These are phyloP conservation scores for Lactarius vividus DNA, from an alignment of 768 basidiomycete genomes.

Conservation along the genomic window DNA sequence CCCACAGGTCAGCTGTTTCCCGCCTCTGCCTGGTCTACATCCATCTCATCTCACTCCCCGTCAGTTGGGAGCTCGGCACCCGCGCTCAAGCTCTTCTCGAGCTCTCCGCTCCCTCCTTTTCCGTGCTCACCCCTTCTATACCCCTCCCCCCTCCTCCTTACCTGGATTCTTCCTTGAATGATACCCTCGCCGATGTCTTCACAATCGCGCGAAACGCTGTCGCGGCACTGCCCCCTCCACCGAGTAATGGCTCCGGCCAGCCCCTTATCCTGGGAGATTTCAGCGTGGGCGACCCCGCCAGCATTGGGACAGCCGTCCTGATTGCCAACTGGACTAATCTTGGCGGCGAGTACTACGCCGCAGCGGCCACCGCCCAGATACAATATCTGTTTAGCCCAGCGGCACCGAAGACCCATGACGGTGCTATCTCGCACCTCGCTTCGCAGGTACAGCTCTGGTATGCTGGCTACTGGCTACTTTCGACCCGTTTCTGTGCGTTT, in stretches of 20 bases:
- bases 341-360: constrained; percentile 53
- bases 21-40: neutral
- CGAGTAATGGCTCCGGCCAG: constrained; percentile 45
- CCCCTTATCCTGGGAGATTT: constrained; percentile 55
- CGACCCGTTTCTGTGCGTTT: neutral
- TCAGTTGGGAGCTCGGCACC: constrained; percentile 55
- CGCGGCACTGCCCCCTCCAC: constrained; percentile 43
- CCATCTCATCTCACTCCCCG: neutral
- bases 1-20: constrained; percentile 37
- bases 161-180: constrained; percentile 28
- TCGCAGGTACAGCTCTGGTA: constrained; percentile 65
- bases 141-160: constrained; percentile 33
- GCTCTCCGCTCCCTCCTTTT: constrained; percentile 43
- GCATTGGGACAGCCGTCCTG: constrained; percentile 67
- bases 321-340: constrained; percentile 52
- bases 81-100: constrained; percentile 53
- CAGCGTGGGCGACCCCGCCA: constrained; percentile 76
- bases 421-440: constrained; percentile 77
- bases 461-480: neutral
- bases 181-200: constrained; percentile 52
- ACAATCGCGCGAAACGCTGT: constrained; percentile 52
- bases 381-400: constrained; percentile 50
- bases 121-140: constrained; percentile 40
- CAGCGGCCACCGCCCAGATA: constrained; percentile 65
- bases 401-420: constrained; percentile 64